Evolutionary conservation across 441 rosid genomes (phyloP).

Genomic region (Bruguiera hainesii): DNA sequence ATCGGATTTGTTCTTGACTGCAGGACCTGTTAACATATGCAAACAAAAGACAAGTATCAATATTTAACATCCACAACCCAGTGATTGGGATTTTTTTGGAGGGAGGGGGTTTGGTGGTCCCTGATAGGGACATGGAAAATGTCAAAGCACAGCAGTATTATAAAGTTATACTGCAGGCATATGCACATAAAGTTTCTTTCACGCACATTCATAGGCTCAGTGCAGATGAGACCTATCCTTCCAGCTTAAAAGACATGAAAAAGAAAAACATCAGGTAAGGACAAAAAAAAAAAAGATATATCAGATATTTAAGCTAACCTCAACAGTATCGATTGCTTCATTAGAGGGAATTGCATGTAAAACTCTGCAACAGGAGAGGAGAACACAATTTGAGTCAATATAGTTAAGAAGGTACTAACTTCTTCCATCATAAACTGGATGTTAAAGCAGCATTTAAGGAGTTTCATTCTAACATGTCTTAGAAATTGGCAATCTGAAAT

Average conservation of each 20-base stretch:
- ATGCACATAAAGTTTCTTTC: no score
- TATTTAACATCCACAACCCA: constrained; percentile 8
- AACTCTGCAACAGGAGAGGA: constrained; percentile 54
- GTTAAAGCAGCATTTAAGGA: no score
- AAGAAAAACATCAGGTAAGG: neutral
- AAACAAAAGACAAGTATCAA: constrained; percentile 21
- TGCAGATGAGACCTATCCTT: no score
- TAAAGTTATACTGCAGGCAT: no score
- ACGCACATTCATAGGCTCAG: no score
- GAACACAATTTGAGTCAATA: neutral
- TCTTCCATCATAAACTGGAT: neutral
- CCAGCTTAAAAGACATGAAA: neutral
- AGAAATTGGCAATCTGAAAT: no score
- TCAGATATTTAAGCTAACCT: constrained; percentile 41
- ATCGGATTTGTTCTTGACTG: constrained; percentile 74
- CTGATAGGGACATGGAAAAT: neutral
- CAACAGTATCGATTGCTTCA: constrained; percentile 84
- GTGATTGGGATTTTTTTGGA: no score
- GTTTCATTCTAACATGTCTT: no score
- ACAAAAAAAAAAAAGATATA: neutral
- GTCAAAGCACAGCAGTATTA: no score
- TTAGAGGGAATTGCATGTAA: constrained; percentile 82
- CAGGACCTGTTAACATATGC: constrained; percentile 46
- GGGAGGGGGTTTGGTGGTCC: no score
- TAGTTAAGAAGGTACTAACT: neutral